Evolutionary conservation across 306 rosid genomes (phyloP).

Genomic region (Ziziphus jujuba): DNA sequence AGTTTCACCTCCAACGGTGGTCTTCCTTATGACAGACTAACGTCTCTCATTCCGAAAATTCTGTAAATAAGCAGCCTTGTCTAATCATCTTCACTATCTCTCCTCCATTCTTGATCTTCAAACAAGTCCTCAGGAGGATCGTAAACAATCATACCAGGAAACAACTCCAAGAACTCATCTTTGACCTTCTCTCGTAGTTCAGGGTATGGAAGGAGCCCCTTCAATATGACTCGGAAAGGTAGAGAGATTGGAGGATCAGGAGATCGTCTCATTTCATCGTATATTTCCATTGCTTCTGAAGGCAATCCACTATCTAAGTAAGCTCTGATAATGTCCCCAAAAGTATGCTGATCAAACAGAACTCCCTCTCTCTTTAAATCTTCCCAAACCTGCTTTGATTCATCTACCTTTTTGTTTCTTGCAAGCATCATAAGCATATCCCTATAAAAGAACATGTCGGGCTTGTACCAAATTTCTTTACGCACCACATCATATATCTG

Average conservation of each 20-base stretch:
- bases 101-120: constrained; percentile 48
- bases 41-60: neutral
- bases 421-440: constrained; percentile 97
- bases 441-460: constrained; percentile 89
- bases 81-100: constrained; percentile 31
- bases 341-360: constrained; percentile 91
- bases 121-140: constrained; percentile 96
- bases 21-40: neutral
- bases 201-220: constrained; percentile 85
- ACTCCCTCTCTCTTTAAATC: constrained; percentile 75
- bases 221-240: constrained; percentile 80
- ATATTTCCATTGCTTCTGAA: constrained; percentile 74
- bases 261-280: constrained; percentile 76
- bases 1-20: no score
- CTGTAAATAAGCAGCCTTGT: neutral
- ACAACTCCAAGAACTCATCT: constrained; percentile 76
- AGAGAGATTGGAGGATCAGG: constrained; percentile 84
- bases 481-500: constrained; percentile 85
- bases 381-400: constrained; percentile 73
- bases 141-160: constrained; percentile 81
- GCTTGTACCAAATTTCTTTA: constrained; percentile 93
- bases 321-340: constrained; percentile 77
- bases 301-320: constrained; percentile 67
- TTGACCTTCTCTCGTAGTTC: constrained; percentile 80
- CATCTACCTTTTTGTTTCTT: constrained; percentile 69